These are phyloP conservation scores for Alternaria conjuncta DNA, from an alignment of 2,329 filamentous ascomycete species.

Conservation along the genomic window DNA sequence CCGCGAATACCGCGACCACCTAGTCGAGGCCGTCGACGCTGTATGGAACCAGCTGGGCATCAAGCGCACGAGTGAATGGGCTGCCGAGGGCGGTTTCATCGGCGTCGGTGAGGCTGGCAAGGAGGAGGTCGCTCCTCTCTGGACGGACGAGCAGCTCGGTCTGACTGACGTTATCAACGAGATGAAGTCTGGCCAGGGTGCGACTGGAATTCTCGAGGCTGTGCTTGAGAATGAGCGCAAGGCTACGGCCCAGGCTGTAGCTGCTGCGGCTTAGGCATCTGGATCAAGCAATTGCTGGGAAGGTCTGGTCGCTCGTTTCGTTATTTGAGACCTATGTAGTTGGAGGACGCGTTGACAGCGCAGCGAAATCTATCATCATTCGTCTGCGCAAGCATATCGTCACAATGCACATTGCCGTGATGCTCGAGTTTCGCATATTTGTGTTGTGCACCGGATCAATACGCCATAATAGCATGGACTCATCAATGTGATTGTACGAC, in stretches of 20 bases:
- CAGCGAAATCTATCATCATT: constrained; percentile 8
- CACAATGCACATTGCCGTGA: not conserved
- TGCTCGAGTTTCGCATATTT: not conserved
- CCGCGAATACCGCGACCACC: constrained; percentile 82
- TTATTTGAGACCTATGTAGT: constrained; percentile 31
- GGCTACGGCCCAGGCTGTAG: constrained; percentile 52
- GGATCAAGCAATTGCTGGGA: not conserved
- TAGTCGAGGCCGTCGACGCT: constrained; percentile 81
- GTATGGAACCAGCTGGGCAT: constrained; percentile 90
- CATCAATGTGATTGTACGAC: not conserved
- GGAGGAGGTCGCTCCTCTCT: constrained; percentile 72
- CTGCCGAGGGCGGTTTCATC: constrained; percentile 87
- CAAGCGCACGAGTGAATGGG: constrained; percentile 94
- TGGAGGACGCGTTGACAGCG: not conserved
- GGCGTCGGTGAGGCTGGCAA: constrained; percentile 80
- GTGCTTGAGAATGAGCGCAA: constrained; percentile 56
- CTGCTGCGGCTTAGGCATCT: constrained; percentile 47
- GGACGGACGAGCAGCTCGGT: constrained; percentile 88
- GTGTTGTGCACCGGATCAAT: rapidly evolving
- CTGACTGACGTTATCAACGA: constrained; percentile 63
- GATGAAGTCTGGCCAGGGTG: constrained; percentile 58
- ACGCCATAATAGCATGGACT: not conserved
- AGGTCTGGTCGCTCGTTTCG: constrained; percentile 42
- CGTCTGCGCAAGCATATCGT: not conserved
- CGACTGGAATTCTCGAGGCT: constrained; percentile 55